phyloP scores from a whole-genome alignment of 176 grass and related monocot genomes.

The Leersia perrieri region DNA sequence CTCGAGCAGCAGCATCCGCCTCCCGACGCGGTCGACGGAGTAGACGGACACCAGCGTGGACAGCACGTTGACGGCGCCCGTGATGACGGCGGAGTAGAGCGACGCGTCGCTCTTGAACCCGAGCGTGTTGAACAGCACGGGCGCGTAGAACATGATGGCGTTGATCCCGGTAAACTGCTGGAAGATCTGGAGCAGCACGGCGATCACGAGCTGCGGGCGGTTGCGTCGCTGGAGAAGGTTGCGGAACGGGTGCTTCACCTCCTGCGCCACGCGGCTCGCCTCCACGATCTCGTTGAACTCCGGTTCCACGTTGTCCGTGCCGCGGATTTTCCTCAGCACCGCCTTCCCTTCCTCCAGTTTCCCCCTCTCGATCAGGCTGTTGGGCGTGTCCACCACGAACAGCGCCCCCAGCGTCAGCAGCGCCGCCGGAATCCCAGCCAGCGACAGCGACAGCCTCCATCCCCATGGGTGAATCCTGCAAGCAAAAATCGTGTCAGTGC shows the following conservation, averaged over 20 bases:
- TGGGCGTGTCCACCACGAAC: conserved; percentile 73
- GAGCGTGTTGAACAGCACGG: conserved; percentile 88
- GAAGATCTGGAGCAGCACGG: conserved; percentile 89
- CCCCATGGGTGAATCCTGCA: conserved; percentile 78
- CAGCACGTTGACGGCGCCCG: conserved; percentile 82
- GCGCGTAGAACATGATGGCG: conserved; percentile 99
- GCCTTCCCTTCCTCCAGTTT: conserved; percentile 66
- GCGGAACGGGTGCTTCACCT: conserved; percentile 95
- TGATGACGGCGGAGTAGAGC: conserved; percentile 93
- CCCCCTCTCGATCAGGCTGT: conserved; percentile 90
- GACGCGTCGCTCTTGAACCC: conserved; percentile 83
- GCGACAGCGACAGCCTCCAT: conserved; percentile 69
- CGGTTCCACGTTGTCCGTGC: conserved; percentile 69
- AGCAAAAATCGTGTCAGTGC: background rate
- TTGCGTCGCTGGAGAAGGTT: conserved; percentile 74
- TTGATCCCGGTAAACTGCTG: conserved; percentile 97
- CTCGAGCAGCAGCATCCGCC: conserved; percentile 86
- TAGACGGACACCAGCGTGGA: conserved; percentile 89
- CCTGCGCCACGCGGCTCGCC: conserved; percentile 69
- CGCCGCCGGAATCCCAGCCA: conserved; percentile 76
- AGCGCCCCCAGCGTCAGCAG: conserved; percentile 76
- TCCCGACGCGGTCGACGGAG: conserved; percentile 70
- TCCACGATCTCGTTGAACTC: conserved; percentile 91
- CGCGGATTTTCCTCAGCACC: conserved; percentile 69
- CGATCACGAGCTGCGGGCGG: conserved; percentile 73